Evolutionary conservation across 2,329 filamentous ascomycete genomes (phyloP).

Genomic region (Alternaria infectoria): DNA sequence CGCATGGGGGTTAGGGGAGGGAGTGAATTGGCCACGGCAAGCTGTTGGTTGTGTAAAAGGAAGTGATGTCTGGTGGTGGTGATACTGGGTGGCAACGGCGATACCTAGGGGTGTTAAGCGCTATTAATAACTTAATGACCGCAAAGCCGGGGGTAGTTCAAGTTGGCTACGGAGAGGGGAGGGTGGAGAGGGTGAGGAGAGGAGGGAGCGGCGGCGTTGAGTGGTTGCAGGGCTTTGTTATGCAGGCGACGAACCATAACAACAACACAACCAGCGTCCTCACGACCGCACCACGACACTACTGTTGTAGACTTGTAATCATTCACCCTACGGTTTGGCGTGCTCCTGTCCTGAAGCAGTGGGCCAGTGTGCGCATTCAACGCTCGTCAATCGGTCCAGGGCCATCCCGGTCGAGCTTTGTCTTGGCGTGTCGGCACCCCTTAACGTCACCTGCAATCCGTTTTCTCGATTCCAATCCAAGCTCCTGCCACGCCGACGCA

Average conservation of each 20-base stretch:
- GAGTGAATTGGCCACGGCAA: constrained; percentile 20
- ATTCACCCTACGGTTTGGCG: not conserved
- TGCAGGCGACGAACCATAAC: constrained; percentile 6
- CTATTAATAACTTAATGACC: constrained; percentile 13
- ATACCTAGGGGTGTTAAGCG: not conserved
- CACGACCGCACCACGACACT: not conserved
- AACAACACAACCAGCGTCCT: not conserved
- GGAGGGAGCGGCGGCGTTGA: not conserved
- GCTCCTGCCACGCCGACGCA: constrained; percentile 16
- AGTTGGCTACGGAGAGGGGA: not conserved
- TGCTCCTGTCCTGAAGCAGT: not conserved
- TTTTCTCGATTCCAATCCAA: constrained; percentile 22
- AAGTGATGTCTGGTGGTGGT: not conserved
- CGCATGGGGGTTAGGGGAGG: not conserved
- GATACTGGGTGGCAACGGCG: constrained; percentile 6
- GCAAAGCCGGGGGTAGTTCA: constrained; percentile 1
- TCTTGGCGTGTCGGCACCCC: constrained; percentile 21
- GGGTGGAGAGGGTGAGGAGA: not conserved
- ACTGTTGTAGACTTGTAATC: not conserved
- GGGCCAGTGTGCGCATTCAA: constrained; percentile 16
- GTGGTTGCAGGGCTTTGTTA: constrained; percentile 6
- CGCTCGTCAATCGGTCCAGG: constrained; percentile 14
- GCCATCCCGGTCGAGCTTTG: constrained; percentile 13
- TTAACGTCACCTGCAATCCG: constrained; percentile 24
- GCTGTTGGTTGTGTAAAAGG: constrained; percentile 7